phyloP scores from a whole-genome alignment of 2,329 filamentous ascomycete genomes.

The Monosporascus sp. region DNA sequence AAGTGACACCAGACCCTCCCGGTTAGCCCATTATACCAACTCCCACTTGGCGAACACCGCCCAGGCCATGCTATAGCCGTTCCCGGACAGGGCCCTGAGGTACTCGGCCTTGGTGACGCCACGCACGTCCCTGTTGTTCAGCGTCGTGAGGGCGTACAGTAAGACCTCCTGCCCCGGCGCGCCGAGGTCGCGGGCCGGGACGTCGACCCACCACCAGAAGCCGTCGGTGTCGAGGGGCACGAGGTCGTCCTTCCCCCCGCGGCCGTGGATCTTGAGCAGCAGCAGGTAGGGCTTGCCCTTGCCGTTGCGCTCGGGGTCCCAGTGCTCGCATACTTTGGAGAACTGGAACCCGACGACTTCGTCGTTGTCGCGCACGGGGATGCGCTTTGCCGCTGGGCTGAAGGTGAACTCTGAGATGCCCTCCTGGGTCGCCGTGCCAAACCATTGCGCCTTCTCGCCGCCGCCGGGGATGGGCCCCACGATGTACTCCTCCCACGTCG shows the following conservation, averaged over 20 bases:
- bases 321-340: conserved; percentile 74
- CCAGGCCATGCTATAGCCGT: conserved; percentile 41
- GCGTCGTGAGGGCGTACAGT: conserved; percentile 53
- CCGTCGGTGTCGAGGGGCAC: conserved; percentile 73
- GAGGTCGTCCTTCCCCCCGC: conserved; percentile 60
- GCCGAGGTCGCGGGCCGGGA: conserved; percentile 61
- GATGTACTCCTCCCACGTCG: conserved; percentile 80
- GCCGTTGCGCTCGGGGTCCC: conserved; percentile 66
- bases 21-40: conserved; percentile 31
- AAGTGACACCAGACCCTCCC: neutral
- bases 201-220: conserved; percentile 76
- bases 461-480: conserved; percentile 50
- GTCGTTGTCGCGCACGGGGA: conserved; percentile 50
- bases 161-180: conserved; percentile 62
- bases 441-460: conserved; percentile 44
- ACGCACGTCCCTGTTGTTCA: conserved; percentile 42
- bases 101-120: conserved; percentile 44
- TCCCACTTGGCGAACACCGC: conserved; percentile 44
- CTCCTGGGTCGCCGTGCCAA: conserved; percentile 39
- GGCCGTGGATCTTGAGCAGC: conserved; percentile 60
- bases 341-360: conserved; percentile 72
- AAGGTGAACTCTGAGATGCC: conserved; percentile 55
- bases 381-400: conserved; percentile 52
- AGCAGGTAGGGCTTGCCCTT: conserved; percentile 63
- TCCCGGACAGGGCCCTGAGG: conserved; percentile 35